These are phyloP conservation scores for Hypoxylon fuscum DNA, from an alignment of 495 filamentous ascomycete species.

Conservation along the genomic window DNA sequence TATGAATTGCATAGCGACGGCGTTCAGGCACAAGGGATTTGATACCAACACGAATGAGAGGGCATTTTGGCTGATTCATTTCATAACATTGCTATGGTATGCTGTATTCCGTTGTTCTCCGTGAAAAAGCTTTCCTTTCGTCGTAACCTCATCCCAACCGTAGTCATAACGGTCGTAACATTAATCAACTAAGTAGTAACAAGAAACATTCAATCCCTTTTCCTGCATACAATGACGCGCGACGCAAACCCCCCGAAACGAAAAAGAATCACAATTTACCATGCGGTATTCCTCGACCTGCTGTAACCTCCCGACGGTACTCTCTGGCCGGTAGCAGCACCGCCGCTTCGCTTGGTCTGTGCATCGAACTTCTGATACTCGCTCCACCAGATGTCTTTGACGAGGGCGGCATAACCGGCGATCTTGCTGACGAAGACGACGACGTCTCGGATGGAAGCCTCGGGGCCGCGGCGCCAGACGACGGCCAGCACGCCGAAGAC, in stretches of 20 bases:
- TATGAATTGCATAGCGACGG: conserved; percentile 44
- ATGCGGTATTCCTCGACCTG: conserved; percentile 41
- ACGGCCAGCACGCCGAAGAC: conserved; percentile 60
- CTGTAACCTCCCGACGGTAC: conserved; percentile 36
- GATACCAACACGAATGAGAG: conserved; percentile 27
- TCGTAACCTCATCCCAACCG: conserved; percentile 26
- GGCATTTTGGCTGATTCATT: conserved; percentile 3
- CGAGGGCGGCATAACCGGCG: conserved; percentile 60
- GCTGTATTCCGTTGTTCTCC: conserved; percentile 31
- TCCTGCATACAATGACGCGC: not conserved
- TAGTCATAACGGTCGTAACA: conserved; percentile 10
- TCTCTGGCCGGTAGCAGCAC: conserved; percentile 30
- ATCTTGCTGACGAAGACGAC: conserved; percentile 43
- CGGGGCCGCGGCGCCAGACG: conserved; percentile 71
- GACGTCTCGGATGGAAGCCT: conserved; percentile 65
- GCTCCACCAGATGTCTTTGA: conserved; percentile 64
- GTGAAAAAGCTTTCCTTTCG: conserved; percentile 3
- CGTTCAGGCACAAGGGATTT: conserved; percentile 27
- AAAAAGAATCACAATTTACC: conserved; percentile 24
- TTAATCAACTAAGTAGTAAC: conserved; percentile 8
- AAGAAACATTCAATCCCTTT: conserved; percentile 2
- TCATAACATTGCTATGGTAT: conserved; percentile 4
- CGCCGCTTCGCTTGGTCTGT: conserved; percentile 41
- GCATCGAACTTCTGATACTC: conserved; percentile 61
- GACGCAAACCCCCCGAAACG: not conserved